Evolutionary conservation across 257 asterid species (phyloP).

Genomic region (Nicotiana noctiflora): DNA sequence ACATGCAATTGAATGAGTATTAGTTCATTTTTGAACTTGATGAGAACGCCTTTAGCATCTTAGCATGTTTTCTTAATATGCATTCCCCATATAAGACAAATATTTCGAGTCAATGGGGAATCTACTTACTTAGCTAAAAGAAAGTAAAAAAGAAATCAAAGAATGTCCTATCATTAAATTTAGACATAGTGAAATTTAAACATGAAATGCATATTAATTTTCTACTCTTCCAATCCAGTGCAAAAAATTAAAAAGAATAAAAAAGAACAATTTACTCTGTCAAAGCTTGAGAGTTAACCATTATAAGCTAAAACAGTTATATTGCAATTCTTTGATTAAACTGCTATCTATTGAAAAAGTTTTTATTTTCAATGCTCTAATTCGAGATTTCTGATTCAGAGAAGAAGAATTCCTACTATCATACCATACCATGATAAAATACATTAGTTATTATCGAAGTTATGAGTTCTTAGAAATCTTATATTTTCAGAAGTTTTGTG

Average conservation of each 20-base stretch:
- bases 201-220: neutral
- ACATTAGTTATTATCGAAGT: no score
- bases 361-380: no score
- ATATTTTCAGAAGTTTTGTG: no score
- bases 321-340: no score
- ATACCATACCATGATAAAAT: no score
- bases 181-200: neutral
- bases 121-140: neutral
- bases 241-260: neutral
- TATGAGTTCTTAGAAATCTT: no score
- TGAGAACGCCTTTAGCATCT: neutral
- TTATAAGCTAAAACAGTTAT: no score
- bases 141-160: neutral
- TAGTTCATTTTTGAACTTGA: neutral
- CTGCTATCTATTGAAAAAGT: no score
- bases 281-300: no score
- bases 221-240: neutral
- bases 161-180: neutral
- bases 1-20: neutral
- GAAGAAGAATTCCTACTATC: no score
- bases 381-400: no score
- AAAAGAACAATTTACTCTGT: no score
- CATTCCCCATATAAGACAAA: neutral
- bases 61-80: neutral
- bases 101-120: neutral